Percentiles rank a stretch among this genome's conserved stretches.
Evolutionary conservation across 2,329 filamentous ascomycete species (phyloP).

Genomic region (Rutstroemia sp.): DNA sequence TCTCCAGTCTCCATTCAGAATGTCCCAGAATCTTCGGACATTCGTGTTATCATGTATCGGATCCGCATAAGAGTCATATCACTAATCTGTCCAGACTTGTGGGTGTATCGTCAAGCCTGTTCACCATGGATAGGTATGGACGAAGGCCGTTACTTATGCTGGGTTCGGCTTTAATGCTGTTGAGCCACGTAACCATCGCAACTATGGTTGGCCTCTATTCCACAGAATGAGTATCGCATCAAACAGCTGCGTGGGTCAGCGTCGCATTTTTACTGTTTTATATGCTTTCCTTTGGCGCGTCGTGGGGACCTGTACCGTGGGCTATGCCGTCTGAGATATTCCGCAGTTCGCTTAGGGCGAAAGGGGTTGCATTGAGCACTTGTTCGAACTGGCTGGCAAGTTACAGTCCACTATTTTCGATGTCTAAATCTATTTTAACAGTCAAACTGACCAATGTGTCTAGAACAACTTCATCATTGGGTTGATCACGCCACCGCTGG

Average conservation of each 20-base stretch:
- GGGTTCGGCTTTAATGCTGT: conserved; percentile 37
- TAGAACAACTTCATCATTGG: conserved; percentile 25
- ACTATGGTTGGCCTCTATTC: conserved; percentile 46
- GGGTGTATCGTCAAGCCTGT: conserved; percentile 39
- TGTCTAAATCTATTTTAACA: neutral
- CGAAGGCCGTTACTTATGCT: conserved; percentile 38
- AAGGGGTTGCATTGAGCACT: conserved; percentile 57
- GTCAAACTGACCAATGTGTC: neutral
- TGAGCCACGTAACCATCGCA: conserved; percentile 44
- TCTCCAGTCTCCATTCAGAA: conserved; percentile 26
- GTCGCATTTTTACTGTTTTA: conserved; percentile 52
- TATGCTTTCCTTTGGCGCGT: conserved; percentile 48
- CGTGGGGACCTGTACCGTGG: conserved; percentile 26
- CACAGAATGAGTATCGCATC: conserved; percentile 41
- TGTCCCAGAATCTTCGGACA: no score
- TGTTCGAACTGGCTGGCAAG: conserved; percentile 51
- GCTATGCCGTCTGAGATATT: conserved; percentile 52
- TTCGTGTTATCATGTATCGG: no score
- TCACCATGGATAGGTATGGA: conserved; percentile 41
- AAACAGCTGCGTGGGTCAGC: conserved; percentile 45
- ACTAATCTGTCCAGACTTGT: no score
- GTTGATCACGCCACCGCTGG: conserved; percentile 55
- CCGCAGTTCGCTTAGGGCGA: conserved; percentile 49
- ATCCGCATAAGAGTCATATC: no score
- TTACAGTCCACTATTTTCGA: neutral